Evolutionary conservation across 1,284 basidiomycete species (phyloP).

Genomic region (Malassezia sp.): DNA sequence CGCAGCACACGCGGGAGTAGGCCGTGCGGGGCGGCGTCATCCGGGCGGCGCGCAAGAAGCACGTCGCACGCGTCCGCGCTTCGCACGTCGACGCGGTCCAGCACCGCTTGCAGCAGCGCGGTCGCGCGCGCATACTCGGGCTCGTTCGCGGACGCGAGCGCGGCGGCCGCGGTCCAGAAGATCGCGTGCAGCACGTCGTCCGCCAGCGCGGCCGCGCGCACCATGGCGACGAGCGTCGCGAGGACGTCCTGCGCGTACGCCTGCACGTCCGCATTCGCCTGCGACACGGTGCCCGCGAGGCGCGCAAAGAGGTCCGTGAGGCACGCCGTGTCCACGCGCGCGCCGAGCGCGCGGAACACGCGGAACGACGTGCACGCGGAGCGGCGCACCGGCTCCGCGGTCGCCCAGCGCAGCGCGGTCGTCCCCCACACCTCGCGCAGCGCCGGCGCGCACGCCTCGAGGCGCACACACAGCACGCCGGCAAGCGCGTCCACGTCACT

Average conservation of each 20-base stretch:
- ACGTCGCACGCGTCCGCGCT: conserved; percentile 58
- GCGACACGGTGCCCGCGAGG: conserved; percentile 71
- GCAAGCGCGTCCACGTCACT: neutral
- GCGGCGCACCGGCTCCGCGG: conserved; percentile 70
- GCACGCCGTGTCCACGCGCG: conserved; percentile 60
- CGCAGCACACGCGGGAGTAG: conserved; percentile 66
- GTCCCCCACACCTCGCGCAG: conserved; percentile 68
- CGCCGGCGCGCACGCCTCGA: conserved; percentile 15
- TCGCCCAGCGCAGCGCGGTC: conserved; percentile 71
- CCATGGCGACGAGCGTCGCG: conserved; percentile 62
- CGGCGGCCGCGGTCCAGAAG: conserved; percentile 76
- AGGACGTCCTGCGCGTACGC: conserved; percentile 74
- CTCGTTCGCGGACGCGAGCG: conserved; percentile 71
- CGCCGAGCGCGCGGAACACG: conserved; percentile 72
- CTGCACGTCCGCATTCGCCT: conserved; percentile 60
- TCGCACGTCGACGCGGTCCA: neutral
- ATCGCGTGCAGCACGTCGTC: conserved; percentile 61
- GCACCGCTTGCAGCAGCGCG: conserved; percentile 28
- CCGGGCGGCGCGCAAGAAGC: no score
- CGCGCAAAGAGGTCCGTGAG: conserved; percentile 70
- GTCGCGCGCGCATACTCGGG: conserved; percentile 65
- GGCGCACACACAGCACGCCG: conserved; percentile 3
- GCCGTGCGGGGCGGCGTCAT: conserved; percentile 54
- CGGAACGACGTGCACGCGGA: conserved; percentile 81
- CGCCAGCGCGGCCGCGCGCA: conserved; percentile 55